Base-by-base conservation (phyloP, 2,329 filamentous ascomycete species). In the Drechslerella coelobrocha region DNA sequence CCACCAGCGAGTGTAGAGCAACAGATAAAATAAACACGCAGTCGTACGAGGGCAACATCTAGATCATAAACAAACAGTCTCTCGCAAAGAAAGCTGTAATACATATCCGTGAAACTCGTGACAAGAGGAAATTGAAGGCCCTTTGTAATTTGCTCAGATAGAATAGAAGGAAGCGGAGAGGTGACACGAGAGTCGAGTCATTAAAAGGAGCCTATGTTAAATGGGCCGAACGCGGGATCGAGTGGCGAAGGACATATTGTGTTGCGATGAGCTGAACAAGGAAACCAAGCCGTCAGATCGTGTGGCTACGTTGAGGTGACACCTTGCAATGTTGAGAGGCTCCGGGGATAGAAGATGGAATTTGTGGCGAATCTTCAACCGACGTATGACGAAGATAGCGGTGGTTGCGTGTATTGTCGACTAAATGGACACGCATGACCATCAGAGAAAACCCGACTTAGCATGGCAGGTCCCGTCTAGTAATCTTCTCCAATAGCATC, bases 401-500 rank as follows among this genome's bases (percentile, higher is more conserved):
- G 48, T 17, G 34, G 19, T 31, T 23, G 34, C 57, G 47, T 41
- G 45, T 21, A 60, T 51, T 4, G 17, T 34, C 43, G 27, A 45
- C 55, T 60, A 48, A 61, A 61, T 52, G 23, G 10, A 29, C 12
- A 14, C 7, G 27, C 39, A 34, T 34, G 26, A 53, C 57, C 37
- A 29, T n/a, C n/a, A n/a, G 17, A 48, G 48, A 50, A 23, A 54
- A 23, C 17, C 14, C 41, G 21, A n/a, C 26, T 34, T 34, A 31
- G 26, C 29, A 21, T 24, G 24, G 9, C 14, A 8, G n/a, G 6
- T 37, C 29, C 31, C n/a, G 19, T 27, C 52, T 47, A 63, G 29
- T 71, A 71, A 31, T 71, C 66, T 19, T 71, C 66, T 19, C 66
- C 66, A 29, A 71, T 62, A 21, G 66, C 66, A 62, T 71, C 66